Evolutionary conservation across 345 rosid genomes (phyloP), one percentile per base, ranked within the genome.

Genomic region (Citrus reticulata): DNA sequence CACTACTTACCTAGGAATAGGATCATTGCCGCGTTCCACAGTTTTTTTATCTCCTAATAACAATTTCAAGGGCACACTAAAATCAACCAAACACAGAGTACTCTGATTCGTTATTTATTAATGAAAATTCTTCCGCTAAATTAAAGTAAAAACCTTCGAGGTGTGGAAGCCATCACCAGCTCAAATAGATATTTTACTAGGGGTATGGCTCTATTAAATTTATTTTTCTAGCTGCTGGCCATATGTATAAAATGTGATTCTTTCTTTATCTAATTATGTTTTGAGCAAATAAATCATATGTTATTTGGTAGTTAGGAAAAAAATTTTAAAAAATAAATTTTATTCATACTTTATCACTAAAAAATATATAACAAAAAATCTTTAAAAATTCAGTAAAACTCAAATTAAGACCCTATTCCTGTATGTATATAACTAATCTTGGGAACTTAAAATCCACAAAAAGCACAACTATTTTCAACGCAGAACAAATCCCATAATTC

Each of bases 161-260:
- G 92, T 93, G 76, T 94, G 97, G 79, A 97, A 97, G 6, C 99
- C 97, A 86, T 97, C 98, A 63, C 98, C 97, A 8, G 97, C 93
- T 16, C 98, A 86, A 82, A 97, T 85, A 49, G 95, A 91, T 61
- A 97, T 89, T 85, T 93, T 94, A 87, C 95, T 88, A 0, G 98
- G 97, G 0, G 97, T 93, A 69, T 93, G 94, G 84, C 98, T 97
- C 89, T 97, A 97, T 42, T 94, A 98, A 73, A 91, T 40, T 40
- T 40, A 40, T 9, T 42, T 42, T 42, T 42, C 3, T 40, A 9
- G 11, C 9, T 40, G 11, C 11, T 9, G 3, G 46, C 7, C 14
- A 10, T 9, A 0, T 42, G 49, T 10, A 42, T 42, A 1, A 9
- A 9, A 10, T 42, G 14, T 1, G 4, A 42, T 10, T 42, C 1